These are phyloP conservation scores for Hygrocybe coccinea DNA, from an alignment of 768 basidiomycete species.

Conservation along the genomic window DNA sequence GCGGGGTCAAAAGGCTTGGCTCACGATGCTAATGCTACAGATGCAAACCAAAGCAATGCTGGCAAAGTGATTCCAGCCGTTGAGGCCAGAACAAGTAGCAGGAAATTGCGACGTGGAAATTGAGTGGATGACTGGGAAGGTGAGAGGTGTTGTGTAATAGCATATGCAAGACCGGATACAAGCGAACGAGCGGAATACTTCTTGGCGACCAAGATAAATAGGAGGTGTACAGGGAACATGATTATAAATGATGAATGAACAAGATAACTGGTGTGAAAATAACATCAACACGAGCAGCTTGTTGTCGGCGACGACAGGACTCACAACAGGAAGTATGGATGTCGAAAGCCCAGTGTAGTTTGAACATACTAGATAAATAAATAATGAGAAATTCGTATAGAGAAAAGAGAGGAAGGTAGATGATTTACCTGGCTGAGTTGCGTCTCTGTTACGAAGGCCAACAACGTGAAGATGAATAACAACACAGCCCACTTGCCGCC, in stretches of 20 bases:
- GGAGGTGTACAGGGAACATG: conserved; percentile 78
- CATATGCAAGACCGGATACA: conserved; percentile 46
- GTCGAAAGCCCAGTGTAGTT: conserved; percentile 66
- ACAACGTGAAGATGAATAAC: conserved; percentile 54
- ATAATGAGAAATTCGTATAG: neutral
- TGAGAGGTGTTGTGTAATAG: conserved; percentile 45
- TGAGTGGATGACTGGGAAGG: conserved; percentile 20
- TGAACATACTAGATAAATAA: conserved; percentile 62
- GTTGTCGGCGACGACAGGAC: conserved; percentile 21
- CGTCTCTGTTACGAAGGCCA: conserved; percentile 74
- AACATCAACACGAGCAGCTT: neutral
- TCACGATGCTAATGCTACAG: conserved; percentile 68
- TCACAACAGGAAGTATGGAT: conserved; percentile 87
- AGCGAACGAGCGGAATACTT: conserved; percentile 46
- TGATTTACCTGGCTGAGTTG: conserved; percentile 67
- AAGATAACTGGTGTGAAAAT: conserved; percentile 55
- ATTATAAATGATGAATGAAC: conserved; percentile 79
- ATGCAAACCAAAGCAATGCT: conserved; percentile 69
- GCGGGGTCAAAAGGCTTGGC: conserved; percentile 26
- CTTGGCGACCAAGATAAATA: conserved; percentile 53
- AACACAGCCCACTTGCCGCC: conserved; percentile 47
- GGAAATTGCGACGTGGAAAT: conserved; percentile 33
- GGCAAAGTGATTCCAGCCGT: conserved; percentile 61
- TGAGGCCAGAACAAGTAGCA: conserved; percentile 37
- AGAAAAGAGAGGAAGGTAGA: neutral